These are phyloP conservation scores for Sporothrix curviconia DNA, from an alignment of 2,329 filamentous ascomycete genomes.

Conservation along the genomic window DNA sequence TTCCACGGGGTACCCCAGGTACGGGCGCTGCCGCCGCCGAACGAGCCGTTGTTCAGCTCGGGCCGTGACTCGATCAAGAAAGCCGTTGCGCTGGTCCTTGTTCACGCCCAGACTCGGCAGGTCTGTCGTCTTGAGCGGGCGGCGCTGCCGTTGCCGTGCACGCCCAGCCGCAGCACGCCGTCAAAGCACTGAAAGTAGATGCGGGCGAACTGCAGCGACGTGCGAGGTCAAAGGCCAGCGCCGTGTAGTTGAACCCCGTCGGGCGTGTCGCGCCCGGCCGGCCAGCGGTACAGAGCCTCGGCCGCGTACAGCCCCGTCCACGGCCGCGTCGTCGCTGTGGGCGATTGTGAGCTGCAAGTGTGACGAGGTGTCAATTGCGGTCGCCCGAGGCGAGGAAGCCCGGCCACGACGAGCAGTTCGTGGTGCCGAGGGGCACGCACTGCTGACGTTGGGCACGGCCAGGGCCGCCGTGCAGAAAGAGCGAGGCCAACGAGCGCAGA, in stretches of 20 bases:
- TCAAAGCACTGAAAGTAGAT: background rate
- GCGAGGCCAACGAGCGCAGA: background rate
- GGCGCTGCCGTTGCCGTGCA: background rate
- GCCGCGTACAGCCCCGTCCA: background rate
- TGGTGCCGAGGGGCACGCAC: too few species aligned
- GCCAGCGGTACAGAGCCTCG: too few species aligned
- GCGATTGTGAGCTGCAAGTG: background rate
- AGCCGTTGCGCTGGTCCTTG: background rate
- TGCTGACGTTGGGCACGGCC: background rate
- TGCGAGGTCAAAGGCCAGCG: background rate
- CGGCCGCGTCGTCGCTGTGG: background rate
- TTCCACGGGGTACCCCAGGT: background rate
- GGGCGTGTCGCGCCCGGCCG: too few species aligned
- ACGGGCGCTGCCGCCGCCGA: background rate
- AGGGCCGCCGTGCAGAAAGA: background rate
- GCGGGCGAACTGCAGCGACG: background rate
- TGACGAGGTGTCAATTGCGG: background rate
- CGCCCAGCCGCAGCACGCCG: background rate
- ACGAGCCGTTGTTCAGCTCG: too few species aligned
- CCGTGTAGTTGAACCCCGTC: background rate
- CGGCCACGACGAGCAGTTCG: too few species aligned
- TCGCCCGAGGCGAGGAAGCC: background rate
- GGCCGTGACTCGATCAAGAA: background rate
- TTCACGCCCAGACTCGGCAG: background rate
- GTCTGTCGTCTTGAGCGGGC: background rate